Base-by-base conservation (phyloP, 495 filamentous ascomycete genomes). In the Xylaria bambusicola region DNA sequence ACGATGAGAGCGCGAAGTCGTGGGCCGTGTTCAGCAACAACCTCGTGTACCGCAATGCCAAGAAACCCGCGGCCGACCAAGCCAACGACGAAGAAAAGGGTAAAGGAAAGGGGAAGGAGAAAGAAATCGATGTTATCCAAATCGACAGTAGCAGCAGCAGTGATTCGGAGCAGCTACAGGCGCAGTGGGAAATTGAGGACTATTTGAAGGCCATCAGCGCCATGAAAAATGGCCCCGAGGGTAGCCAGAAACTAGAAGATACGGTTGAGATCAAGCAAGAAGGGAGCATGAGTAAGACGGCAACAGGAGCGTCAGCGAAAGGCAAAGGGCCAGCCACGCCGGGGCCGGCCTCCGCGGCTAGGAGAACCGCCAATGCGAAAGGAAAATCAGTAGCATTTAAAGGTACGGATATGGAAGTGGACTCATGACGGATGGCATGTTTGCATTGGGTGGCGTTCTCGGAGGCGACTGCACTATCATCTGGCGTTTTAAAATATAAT, bases 1-100 rank as follows among this genome's bases (percentile, higher is more conserved):
- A 78, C 52, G 78, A 81, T 52, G 71, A 79, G 48, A 67, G 66
- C 52, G 66, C 73, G n/a, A 61, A 61, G 36, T 66, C 78, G 2
- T 81, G 78, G 78, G 63, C 58, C 42, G 71, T 72, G 15, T 81
- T 77, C 65, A 67, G 66, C 52, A 68, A 75, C 59, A 69, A 69
- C 27, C 64, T 81, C 29, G 45, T 80, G 9, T 77, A 60, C 65
- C 54, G 50, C 29, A 52, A 10, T 29, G 49, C 40, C 33, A 44
- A 31, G 40, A 8, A 12, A 21, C 47, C 35, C 15, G 31, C 26
- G 26, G 36, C 40, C 45, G n/a, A 49, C 15, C 23, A 50, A 36
- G 54, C 15, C 35, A 41, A 51, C 24, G 56, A 52, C 40, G 7
- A 35, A 48, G 1, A 41, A 1, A 56, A 52, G 21, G 20, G 20